These are phyloP conservation scores for Hypoxylon perforatum DNA, from an alignment of 495 filamentous ascomycete species.

Conservation along the genomic window DNA sequence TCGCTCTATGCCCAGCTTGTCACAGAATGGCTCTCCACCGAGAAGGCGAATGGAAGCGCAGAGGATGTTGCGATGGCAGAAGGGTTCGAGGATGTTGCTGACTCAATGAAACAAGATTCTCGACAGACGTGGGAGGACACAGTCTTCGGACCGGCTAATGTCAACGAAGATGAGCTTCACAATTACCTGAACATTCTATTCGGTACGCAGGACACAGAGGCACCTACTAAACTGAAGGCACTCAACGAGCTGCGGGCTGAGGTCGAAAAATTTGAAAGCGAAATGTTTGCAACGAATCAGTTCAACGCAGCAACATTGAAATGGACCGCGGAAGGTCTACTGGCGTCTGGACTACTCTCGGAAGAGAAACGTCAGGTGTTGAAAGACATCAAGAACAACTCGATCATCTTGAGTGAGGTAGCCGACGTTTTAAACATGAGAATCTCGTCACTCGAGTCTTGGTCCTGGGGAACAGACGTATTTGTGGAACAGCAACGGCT, in stretches of 20 bases:
- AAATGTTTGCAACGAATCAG: slow-evolving; percentile 49
- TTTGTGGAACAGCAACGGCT: slow-evolving; percentile 70
- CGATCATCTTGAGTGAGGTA: slow-evolving; percentile 67
- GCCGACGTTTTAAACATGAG: slow-evolving; percentile 77
- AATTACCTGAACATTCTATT: slow-evolving; percentile 67
- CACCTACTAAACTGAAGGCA: slow-evolving; percentile 48
- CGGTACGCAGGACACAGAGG: slow-evolving; percentile 46
- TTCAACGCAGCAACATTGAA: slow-evolving; percentile 56
- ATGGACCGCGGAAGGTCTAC: slow-evolving; percentile 65
- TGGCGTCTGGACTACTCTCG: slow-evolving; percentile 66
- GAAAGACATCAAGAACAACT: slow-evolving; percentile 68
- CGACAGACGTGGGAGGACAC: slow-evolving; percentile 65
- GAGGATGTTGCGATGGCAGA: slow-evolving; percentile 44
- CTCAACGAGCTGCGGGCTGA: slow-evolving; percentile 56
- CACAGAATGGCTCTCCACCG: slow-evolving; percentile 67
- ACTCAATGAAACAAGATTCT: slow-evolving; percentile 60
- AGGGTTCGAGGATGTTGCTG: slow-evolving; percentile 56
- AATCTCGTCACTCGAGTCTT: slow-evolving; percentile 65
- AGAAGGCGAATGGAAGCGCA: slow-evolving; percentile 28
- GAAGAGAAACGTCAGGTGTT: slow-evolving; percentile 68
- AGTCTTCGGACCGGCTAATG: slow-evolving; percentile 64
- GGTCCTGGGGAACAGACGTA: slow-evolving; percentile 69
- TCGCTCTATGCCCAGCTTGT: slow-evolving; percentile 70
- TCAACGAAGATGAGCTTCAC: slow-evolving; percentile 58
- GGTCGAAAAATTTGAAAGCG: slow-evolving; percentile 58